These are phyloP conservation scores for Hortaea sp. DNA, from an alignment of 2,329 filamentous ascomycete genomes.

Conservation along the genomic window DNA sequence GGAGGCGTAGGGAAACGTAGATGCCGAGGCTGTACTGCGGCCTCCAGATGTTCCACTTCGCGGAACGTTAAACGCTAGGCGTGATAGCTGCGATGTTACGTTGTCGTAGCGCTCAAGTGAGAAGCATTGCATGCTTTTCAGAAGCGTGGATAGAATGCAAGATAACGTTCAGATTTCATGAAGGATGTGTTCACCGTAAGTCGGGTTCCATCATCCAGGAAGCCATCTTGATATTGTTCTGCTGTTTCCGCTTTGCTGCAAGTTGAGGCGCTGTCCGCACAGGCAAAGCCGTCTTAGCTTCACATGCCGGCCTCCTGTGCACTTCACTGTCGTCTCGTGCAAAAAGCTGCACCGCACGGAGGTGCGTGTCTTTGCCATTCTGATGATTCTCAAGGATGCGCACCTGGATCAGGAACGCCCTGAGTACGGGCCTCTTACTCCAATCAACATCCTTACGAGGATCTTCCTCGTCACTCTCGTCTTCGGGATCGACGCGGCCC, in stretches of 20 bases:
- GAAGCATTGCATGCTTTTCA: too few relatives aligned
- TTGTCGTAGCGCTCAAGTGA: too few relatives aligned
- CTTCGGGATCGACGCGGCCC: conserved; percentile 31
- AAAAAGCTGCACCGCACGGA: conserved; percentile 84
- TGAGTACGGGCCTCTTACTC: conserved; percentile 59
- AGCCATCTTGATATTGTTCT: conserved; percentile 23
- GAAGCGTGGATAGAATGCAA: too few relatives aligned
- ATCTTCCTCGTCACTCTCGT: conserved; percentile 20
- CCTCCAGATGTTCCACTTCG: too few relatives aligned
- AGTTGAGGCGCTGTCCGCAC: neutral
- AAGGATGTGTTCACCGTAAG: conserved; percentile 16
- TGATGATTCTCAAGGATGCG: conserved; percentile 93
- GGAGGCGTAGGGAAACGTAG: too few relatives aligned
- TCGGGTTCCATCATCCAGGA: conserved; percentile 28
- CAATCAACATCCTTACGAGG: conserved; percentile 28
- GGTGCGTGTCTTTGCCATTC: conserved; percentile 98
- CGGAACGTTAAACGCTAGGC: too few relatives aligned
- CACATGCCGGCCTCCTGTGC: conserved; percentile 6
- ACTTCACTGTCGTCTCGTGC: conserved; percentile 33
- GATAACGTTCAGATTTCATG: too few relatives aligned
- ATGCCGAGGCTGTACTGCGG: too few relatives aligned
- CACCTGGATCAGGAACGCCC: conserved; percentile 83
- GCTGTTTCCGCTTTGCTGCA: conserved; percentile 5
- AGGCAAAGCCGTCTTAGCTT: conserved; percentile 6
- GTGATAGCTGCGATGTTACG: too few relatives aligned